Evolutionary conservation across 768 basidiomycete genomes (phyloP).

Genomic region (Auriscalpium orientale): DNA sequence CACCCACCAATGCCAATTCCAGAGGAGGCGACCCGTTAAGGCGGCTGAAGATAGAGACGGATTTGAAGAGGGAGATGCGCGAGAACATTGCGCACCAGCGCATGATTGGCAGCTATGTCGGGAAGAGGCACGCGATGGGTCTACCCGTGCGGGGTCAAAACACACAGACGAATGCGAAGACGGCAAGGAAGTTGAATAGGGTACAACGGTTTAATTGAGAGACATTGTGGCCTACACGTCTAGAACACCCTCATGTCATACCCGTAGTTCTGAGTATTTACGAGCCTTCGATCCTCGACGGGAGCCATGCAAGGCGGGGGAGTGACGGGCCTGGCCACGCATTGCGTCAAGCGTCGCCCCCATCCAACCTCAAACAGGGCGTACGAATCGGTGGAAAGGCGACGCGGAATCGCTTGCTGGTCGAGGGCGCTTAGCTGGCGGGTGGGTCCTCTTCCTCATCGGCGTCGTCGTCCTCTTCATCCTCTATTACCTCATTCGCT

Average conservation of each 20-base stretch:
- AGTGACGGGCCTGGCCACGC: too few species aligned
- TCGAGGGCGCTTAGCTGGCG: too few species aligned
- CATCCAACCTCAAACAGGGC: too few species aligned
- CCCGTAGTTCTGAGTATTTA: too few species aligned
- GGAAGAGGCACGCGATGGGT: constrained; percentile 87
- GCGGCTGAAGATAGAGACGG: constrained; percentile 79
- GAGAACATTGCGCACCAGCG: constrained; percentile 91
- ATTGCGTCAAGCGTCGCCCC: too few species aligned
- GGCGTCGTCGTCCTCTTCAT: constrained; percentile 9
- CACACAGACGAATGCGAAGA: constrained; percentile 84
- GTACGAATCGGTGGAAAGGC: too few species aligned
- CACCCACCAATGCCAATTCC: constrained; percentile 4
- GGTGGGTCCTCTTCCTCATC: constrained; percentile 10
- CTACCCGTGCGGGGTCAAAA: constrained; percentile 93
- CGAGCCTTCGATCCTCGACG: too few species aligned
- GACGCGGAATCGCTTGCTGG: too few species aligned
- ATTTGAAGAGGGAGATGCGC: constrained; percentile 71
- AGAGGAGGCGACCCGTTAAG: constrained; percentile 54
- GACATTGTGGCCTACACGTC: not conserved
- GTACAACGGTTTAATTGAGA: constrained; percentile 46
- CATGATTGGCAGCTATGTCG: constrained; percentile 91
- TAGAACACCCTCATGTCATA: too few species aligned
- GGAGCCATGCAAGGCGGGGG: too few species aligned
- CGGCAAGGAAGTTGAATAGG: constrained; percentile 86
- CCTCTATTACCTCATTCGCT: constrained; percentile 9